Percentiles rank a stretch among this genome's conserved stretches.
phyloP scores from a whole-genome alignment of 2,329 filamentous ascomycete species.

The Cytospora piceicola region DNA sequence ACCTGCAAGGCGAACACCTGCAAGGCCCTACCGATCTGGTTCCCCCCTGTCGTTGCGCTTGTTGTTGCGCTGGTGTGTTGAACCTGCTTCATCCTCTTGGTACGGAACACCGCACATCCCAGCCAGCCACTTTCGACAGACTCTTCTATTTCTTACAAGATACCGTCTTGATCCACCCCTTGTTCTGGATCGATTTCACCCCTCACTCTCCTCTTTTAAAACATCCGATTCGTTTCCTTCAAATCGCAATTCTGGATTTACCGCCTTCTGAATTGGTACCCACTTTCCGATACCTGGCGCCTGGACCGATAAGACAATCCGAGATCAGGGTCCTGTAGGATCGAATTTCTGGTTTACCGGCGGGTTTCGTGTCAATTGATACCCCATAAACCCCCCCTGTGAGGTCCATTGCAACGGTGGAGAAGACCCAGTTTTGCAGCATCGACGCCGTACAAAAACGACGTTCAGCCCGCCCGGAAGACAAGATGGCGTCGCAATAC shows the following conservation, averaged over 20 bases:
- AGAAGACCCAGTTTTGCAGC: conserved; percentile 20
- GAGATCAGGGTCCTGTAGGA: conserved; percentile 20
- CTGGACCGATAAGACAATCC: conserved; percentile 17
- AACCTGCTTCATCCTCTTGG: conserved; percentile 17
- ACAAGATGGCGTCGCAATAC: conserved; percentile 41
- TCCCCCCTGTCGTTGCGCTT: not conserved
- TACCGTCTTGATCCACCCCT: not conserved
- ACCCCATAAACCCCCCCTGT: conserved; percentile 23
- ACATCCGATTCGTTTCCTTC: not conserved
- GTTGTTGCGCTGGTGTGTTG: not conserved
- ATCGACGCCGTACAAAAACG: conserved; percentile 21
- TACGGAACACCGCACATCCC: conserved; percentile 28
- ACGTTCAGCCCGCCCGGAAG: conserved; percentile 19
- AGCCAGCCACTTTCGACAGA: conserved; percentile 36
- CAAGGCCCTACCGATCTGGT: not conserved
- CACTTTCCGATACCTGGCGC: conserved; percentile 8
- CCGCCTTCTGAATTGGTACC: not conserved
- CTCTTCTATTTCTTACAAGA: conserved; percentile 27
- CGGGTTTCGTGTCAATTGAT: conserved; percentile 24
- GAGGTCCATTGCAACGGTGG: conserved; percentile 20
- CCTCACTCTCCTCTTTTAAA: not conserved
- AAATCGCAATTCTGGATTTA: not conserved
- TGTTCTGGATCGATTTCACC: not conserved
- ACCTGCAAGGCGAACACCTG: not conserved
- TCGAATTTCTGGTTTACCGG: conserved; percentile 27